These are phyloP conservation scores for Filosporella fistucella DNA, from an alignment of 495 filamentous ascomycete genomes.

Conservation along the genomic window DNA sequence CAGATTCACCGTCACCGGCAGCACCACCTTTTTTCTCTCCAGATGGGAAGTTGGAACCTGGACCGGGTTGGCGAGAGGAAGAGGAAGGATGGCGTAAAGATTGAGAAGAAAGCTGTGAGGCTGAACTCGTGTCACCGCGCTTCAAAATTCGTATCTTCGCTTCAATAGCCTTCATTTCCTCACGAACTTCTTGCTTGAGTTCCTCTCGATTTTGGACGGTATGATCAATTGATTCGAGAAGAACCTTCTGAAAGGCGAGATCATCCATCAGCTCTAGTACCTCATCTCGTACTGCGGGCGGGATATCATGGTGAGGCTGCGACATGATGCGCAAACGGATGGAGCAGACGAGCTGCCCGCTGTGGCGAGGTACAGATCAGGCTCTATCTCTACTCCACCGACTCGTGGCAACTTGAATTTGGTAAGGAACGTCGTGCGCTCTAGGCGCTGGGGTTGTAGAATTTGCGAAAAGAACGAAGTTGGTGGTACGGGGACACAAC, in stretches of 20 bases:
- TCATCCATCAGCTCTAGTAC: slow-evolving; percentile 31
- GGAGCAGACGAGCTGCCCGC: slow-evolving; percentile 1
- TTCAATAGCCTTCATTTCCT: slow-evolving; percentile 19
- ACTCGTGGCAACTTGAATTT: no score
- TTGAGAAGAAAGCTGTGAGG: slow-evolving; percentile 4
- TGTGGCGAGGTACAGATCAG: no score
- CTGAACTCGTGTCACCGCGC: slow-evolving; percentile 2
- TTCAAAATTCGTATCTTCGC: slow-evolving; percentile 9
- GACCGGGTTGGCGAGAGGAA: background rate
- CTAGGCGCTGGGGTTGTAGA: no score
- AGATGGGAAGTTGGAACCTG: background rate
- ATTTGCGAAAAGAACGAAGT: no score
- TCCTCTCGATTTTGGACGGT: slow-evolving; percentile 14
- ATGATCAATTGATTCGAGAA: slow-evolving; percentile 36
- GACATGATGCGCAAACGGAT: background rate
- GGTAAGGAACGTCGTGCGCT: no score
- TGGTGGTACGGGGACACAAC: no score
- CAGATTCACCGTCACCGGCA: background rate
- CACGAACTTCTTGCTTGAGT: slow-evolving; percentile 11
- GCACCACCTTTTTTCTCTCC: background rate
- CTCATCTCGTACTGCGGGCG: background rate
- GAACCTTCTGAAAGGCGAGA: slow-evolving; percentile 32
- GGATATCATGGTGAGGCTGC: background rate
- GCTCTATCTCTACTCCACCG: no score
- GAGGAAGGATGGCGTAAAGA: background rate